phyloP scores from a whole-genome alignment of 805 yeast species.

The Yarrowia yakushimensis region DNA sequence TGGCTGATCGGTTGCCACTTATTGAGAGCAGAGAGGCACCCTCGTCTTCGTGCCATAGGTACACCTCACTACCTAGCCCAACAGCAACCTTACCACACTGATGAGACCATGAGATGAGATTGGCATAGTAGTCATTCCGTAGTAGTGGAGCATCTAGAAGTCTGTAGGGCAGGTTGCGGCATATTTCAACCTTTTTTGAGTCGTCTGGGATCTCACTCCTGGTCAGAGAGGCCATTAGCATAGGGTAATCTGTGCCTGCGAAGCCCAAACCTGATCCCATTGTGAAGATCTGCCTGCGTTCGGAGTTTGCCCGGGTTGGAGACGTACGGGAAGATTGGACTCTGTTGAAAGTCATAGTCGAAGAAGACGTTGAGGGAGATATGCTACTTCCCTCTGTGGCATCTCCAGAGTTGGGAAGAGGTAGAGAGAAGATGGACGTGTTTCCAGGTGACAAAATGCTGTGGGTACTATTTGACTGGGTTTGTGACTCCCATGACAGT shows the following conservation, averaged over 20 bases:
- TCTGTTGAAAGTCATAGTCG: not conserved
- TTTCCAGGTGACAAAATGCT: not conserved
- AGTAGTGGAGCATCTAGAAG: constrained; percentile 64
- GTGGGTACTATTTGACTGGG: not conserved
- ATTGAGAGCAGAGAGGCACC: constrained; percentile 44
- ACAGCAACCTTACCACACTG: constrained; percentile 49
- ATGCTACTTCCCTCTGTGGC: not conserved
- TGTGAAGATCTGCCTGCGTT: not conserved
- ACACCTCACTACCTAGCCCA: constrained; percentile 56
- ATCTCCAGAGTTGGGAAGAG: not conserved
- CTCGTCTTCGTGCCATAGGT: constrained; percentile 54
- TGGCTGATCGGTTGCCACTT: not conserved
- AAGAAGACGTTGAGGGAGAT: not conserved
- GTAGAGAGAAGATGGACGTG: constrained; percentile 8
- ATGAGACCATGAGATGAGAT: constrained; percentile 66
- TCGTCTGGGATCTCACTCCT: not conserved
- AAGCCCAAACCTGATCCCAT: constrained; percentile 18
- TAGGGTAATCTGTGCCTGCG: constrained; percentile 8
- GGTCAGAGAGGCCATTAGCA: not conserved
- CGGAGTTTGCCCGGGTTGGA: not conserved
- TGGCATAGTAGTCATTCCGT: constrained; percentile 70
- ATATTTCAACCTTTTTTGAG: not conserved
- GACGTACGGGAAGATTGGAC: not conserved
- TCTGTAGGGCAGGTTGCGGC: constrained; percentile 40
- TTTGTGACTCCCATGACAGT: not conserved